phyloP scores from a whole-genome alignment of 352 stramenopile species.

The Pythium phragmiticola region DNA sequence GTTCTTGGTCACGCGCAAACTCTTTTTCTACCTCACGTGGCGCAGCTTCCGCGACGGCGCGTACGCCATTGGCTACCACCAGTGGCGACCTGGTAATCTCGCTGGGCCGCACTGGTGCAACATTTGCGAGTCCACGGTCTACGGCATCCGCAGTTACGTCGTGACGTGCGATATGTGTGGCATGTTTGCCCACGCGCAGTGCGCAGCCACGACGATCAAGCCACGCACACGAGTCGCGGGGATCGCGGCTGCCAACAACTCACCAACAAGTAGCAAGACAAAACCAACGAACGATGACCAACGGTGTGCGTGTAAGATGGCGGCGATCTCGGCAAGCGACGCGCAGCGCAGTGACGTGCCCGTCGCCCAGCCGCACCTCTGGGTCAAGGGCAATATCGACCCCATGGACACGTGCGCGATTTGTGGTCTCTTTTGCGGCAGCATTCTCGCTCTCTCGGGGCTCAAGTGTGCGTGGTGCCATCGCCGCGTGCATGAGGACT shows the following conservation, averaged over 20 bases:
- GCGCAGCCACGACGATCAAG: slow-evolving; percentile 52
- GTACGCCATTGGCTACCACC: slow-evolving; percentile 68
- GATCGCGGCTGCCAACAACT: background rate
- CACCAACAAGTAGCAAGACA: background rate
- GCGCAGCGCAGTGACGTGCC: background rate
- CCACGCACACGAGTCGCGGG: slow-evolving; percentile 24
- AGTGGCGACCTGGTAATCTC: slow-evolving; percentile 76
- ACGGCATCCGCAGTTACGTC: slow-evolving; percentile 84
- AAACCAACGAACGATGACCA: slow-evolving; percentile 8
- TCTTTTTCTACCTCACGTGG: slow-evolving; percentile 82
- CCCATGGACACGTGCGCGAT: slow-evolving; percentile 78
- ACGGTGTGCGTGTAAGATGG: slow-evolving; percentile 22
- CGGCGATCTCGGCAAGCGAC: slow-evolving; percentile 18
- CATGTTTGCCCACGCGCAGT: slow-evolving; percentile 81
- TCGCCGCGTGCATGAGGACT: slow-evolving; percentile 75
- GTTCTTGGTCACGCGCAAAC: slow-evolving; percentile 66
- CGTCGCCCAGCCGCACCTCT: slow-evolving; percentile 51
- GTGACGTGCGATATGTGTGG: slow-evolving; percentile 84
- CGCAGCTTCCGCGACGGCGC: slow-evolving; percentile 74
- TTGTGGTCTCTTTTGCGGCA: slow-evolving; percentile 78
- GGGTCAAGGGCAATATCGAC: slow-evolving; percentile 85
- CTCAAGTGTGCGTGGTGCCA: slow-evolving; percentile 86
- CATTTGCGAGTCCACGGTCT: slow-evolving; percentile 74
- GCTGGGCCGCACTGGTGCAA: slow-evolving; percentile 81
- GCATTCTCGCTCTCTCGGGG: slow-evolving; percentile 75